Evolutionary conservation across 176 grass and related monocot species (phyloP).

Genomic region (Oryza meridionalis): DNA sequence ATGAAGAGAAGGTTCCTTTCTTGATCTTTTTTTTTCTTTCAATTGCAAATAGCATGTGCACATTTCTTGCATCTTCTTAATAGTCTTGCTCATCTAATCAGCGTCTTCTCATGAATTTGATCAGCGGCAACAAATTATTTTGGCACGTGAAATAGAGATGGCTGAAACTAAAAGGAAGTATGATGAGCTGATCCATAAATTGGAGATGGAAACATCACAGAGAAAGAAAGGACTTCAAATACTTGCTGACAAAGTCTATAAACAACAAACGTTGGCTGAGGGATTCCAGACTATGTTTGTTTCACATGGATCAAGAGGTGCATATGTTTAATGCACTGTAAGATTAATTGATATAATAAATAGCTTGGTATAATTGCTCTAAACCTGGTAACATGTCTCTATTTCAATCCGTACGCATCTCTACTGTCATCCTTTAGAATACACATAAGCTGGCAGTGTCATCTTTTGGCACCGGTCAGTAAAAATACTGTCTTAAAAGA

Average conservation of each 20-base stretch:
- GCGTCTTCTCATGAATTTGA: slow-evolving; percentile 29
- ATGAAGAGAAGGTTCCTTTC: slow-evolving; percentile 51
- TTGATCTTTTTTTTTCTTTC: slow-evolving; percentile 16
- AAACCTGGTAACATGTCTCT: neutral
- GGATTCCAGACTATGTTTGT: slow-evolving; percentile 45
- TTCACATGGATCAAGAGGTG: slow-evolving; percentile 45
- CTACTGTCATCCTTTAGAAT: neutral
- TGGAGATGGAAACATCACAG: slow-evolving; percentile 44
- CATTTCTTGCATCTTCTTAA: neutral
- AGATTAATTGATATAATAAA: slow-evolving; percentile 16
- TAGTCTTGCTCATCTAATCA: slow-evolving; percentile 23
- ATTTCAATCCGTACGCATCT: neutral
- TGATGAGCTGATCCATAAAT: slow-evolving; percentile 36
- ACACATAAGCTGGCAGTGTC: neutral
- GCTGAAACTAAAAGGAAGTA: slow-evolving; percentile 49
- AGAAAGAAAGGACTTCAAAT: slow-evolving; percentile 38
- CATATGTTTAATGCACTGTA: neutral
- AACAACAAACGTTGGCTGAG: slow-evolving; percentile 55
- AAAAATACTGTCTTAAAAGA: neutral
- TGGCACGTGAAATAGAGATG: slow-evolving; percentile 37
- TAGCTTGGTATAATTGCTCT: neutral
- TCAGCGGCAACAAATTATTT: slow-evolving; percentile 45
- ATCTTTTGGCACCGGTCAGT: neutral
- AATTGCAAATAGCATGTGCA: slow-evolving; percentile 18
- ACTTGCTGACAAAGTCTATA: slow-evolving; percentile 42